A percentile compares a stretch with the other conserved stretches of the same genome.
Evolutionary conservation across 768 basidiomycete genomes (phyloP).

Genomic region (Kwoniella sp.): DNA sequence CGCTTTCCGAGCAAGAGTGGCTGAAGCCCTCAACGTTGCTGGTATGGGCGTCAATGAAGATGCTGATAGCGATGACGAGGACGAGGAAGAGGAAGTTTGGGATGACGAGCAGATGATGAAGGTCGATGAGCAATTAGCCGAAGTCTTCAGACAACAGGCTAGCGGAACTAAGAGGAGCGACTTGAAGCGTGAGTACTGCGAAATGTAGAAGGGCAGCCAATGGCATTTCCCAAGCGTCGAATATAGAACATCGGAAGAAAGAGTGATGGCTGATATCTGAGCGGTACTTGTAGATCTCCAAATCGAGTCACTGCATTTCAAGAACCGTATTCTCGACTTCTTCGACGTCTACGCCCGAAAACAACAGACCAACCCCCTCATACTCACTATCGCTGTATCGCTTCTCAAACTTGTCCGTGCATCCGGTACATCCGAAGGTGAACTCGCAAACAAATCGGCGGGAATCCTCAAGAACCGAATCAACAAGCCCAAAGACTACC

Average conservation of each 20-base stretch:
- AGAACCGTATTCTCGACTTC: constrained; percentile 92
- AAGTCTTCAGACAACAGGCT: constrained; percentile 72
- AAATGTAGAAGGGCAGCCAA: no score
- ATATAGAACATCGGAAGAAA: no score
- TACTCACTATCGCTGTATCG: constrained; percentile 70
- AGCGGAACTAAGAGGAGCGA: constrained; percentile 31
- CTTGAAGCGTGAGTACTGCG: constrained; percentile 42
- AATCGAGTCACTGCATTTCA: constrained; percentile 94
- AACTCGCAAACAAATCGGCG: constrained; percentile 83
- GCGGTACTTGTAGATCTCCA: constrained; percentile 61
- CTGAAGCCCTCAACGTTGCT: constrained; percentile 58
- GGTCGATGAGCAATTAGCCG: constrained; percentile 86
- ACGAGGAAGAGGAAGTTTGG: constrained; percentile 63
- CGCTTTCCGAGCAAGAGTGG: constrained; percentile 66
- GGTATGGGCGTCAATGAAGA: constrained; percentile 63
- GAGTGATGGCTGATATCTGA: no score
- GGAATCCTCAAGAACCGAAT: constrained; percentile 75
- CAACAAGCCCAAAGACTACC: constrained; percentile 71
- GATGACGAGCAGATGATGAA: constrained; percentile 99
- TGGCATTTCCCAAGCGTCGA: no score
- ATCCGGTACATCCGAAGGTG: constrained; percentile 73
- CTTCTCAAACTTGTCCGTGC: constrained; percentile 73
- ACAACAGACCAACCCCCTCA: constrained; percentile 71
- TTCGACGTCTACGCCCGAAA: constrained; percentile 79
- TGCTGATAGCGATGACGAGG: constrained; percentile 64